phyloP scores from a whole-genome alignment of 768 basidiomycete species.

The Russula earlei region DNA sequence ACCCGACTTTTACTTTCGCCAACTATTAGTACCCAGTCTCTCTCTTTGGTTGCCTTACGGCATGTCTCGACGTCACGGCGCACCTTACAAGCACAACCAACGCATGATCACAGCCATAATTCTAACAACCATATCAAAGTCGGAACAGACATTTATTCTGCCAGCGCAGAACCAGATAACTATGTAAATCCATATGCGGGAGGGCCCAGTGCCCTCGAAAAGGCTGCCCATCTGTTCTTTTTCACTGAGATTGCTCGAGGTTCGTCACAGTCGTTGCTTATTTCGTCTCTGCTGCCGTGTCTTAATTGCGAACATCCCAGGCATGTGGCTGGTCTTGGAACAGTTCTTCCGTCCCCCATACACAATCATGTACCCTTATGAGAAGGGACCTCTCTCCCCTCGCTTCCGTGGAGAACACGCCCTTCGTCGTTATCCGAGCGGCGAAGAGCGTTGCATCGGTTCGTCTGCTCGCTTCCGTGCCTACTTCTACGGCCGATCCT shows the following conservation, averaged over 20 bases:
- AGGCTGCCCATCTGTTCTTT: conserved; percentile 94
- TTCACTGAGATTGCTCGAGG: conserved; percentile 97
- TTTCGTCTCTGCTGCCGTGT: conserved; percentile 18
- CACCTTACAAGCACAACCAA: conserved; percentile 19
- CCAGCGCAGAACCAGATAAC: conserved; percentile 37
- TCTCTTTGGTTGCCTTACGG: conserved; percentile 38
- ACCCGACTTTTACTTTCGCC: conserved; percentile 32
- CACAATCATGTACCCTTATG: conserved; percentile 97
- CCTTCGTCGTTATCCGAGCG: conserved; percentile 89
- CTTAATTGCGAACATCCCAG: conserved; percentile 31
- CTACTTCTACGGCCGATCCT: neutral
- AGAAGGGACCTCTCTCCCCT: conserved; percentile 95
- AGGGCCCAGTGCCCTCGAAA: conserved; percentile 88
- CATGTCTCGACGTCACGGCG: conserved; percentile 34
- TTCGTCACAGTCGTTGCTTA: conserved; percentile 30
- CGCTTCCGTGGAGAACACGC: conserved; percentile 99
- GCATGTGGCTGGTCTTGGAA: conserved; percentile 96
- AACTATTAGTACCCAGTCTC: conserved; percentile 23
- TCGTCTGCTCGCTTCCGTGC: conserved; percentile 26
- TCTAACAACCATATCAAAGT: conserved; percentile 23
- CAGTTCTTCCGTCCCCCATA: conserved; percentile 92
- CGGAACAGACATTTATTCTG: conserved; percentile 28
- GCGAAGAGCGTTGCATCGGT: conserved; percentile 99
- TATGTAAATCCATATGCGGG: conserved; percentile 59
- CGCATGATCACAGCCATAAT: conserved; percentile 15